These are phyloP conservation scores for Periconia sp. DNA, from an alignment of 2,329 filamentous ascomycete genomes.

Conservation along the genomic window DNA sequence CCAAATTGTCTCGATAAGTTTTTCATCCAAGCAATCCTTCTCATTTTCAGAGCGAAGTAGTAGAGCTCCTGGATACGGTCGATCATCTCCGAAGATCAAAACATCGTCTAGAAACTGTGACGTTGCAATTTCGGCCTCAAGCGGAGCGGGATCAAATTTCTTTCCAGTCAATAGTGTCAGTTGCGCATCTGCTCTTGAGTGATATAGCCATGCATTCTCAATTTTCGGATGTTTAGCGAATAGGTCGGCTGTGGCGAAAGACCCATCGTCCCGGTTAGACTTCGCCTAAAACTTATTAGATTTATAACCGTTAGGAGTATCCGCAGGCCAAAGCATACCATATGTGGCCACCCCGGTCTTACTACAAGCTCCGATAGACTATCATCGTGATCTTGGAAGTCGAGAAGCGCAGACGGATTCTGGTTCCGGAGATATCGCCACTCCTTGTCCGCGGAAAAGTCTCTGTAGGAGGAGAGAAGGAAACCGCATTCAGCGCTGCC, in stretches of 20 bases:
- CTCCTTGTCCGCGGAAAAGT: constrained; percentile 60
- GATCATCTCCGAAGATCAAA: constrained; percentile 66
- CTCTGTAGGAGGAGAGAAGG: constrained; percentile 65
- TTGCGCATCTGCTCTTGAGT: constrained; percentile 66
- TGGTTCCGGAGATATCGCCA: constrained; percentile 66
- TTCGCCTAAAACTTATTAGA: constrained; percentile 50
- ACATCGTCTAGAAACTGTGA: constrained; percentile 58
- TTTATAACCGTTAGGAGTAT: not conserved
- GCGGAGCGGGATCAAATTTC: constrained; percentile 69
- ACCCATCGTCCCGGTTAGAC: constrained; percentile 63
- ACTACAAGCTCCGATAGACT: constrained; percentile 63
- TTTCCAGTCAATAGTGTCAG: constrained; percentile 70
- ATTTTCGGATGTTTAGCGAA: constrained; percentile 63
- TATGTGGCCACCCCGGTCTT: constrained; percentile 62
- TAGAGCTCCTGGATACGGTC: constrained; percentile 62
- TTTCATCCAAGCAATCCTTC: constrained; percentile 32
- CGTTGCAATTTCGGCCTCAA: constrained; percentile 62
- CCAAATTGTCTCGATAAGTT: constrained; percentile 53
- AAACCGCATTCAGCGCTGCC: constrained; percentile 73
- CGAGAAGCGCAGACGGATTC: constrained; percentile 53
- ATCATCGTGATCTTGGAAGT: constrained; percentile 49
- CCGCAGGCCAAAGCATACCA: constrained; percentile 30
- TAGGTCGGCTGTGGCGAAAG: constrained; percentile 68
- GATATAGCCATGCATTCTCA: constrained; percentile 65
- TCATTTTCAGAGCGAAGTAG: constrained; percentile 54